Base-by-base conservation (phyloP, 2,329 filamentous ascomycete species). In the Nemania sp. region DNA sequence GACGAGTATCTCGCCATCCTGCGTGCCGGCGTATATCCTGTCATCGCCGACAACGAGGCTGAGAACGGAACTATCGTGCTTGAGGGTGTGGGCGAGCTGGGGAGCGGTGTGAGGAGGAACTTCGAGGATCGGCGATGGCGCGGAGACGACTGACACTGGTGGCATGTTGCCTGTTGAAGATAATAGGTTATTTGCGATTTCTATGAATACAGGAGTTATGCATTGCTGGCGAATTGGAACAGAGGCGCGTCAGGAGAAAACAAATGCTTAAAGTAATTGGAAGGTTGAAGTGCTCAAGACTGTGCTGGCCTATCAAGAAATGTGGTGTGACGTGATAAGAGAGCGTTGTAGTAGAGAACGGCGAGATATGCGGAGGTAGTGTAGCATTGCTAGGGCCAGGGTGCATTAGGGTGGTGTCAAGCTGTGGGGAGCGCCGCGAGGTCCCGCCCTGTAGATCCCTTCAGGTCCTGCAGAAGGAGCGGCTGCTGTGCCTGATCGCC, bases 1-100 rank as follows among this genome's bases (percentile, higher is more conserved):
- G 39, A 92, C 87, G 40, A 95, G 80, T 57, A 99, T 96, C 74
- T 97, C 91, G 57, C 94, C 94, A 59, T 91, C 89, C 69, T 97
- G 91, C 1, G 94, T 92, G 34, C 94, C 94, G 15, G 93, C 92
- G 71, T 91, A 99, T 49, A 99, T 88, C 68, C 86, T 87, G 42
- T 88, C 80, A 46, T 90, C 80, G 52, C 90, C 91, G 20, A 96
- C 84, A 3, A 86, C 90, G 51, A 99, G 81, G 7, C 91, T 85
- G 45, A 99, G 84, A 42, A 95, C 89, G 2, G 88, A 91, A 70
- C 85, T 89, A 66, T 86, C 81, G 68, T 93, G 89, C 67, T 86
- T 81, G 58, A 95, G 82, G 61, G 85, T 86, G 70, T 95, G 90
- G 53, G 86, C 76, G 40, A 91, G 80, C 49, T 83, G 80, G n/a